Percentiles rank a stretch among this genome's conserved stretches.
phyloP scores from a whole-genome alignment of 495 filamentous ascomycete species.

The Geopyxis carbonaria region DNA sequence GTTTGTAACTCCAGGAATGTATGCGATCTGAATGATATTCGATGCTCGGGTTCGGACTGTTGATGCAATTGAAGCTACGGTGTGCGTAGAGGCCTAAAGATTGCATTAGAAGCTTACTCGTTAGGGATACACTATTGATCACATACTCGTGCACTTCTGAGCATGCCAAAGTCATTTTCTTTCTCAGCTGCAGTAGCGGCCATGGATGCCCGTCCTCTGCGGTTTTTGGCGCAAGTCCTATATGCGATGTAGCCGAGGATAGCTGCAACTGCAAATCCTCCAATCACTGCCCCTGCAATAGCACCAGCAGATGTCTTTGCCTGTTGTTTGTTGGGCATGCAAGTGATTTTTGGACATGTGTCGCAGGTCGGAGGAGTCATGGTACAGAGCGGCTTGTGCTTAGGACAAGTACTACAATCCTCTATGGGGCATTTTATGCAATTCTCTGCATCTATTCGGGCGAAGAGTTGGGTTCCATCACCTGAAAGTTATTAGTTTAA shows the following conservation, averaged over 20 bases:
- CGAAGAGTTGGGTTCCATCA: too few species aligned
- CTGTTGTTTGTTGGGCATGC: slow-evolving; percentile 5
- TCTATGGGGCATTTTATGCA: too few species aligned
- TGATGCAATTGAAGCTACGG: slow-evolving; percentile 78
- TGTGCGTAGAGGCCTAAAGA: slow-evolving; percentile 53
- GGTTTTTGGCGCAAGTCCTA: slow-evolving; percentile 66
- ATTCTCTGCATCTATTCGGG: too few species aligned
- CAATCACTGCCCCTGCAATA: slow-evolving; percentile 22
- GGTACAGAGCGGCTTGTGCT: too few species aligned
- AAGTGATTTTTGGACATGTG: slow-evolving; percentile 12
- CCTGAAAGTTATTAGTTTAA: too few species aligned
- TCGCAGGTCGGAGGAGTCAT: too few species aligned
- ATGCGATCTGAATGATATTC: slow-evolving; percentile 98
- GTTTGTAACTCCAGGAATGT: slow-evolving; percentile 95
- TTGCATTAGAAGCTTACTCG: slow-evolving; percentile 7
- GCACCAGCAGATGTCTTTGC: slow-evolving; percentile 12
- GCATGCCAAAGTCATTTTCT: slow-evolving; percentile 42
- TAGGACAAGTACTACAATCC: too few species aligned
- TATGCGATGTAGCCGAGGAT: slow-evolving; percentile 63
- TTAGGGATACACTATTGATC: not conserved
- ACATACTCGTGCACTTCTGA: slow-evolving; percentile 40
- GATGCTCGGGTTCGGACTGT: slow-evolving; percentile 90
- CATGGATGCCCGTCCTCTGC: slow-evolving; percentile 37
- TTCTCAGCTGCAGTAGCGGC: slow-evolving; percentile 31
- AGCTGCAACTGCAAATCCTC: slow-evolving; percentile 35